Evolutionary conservation across 352 stramenopile species (phyloP).

Genomic region (Albugo candida): DNA sequence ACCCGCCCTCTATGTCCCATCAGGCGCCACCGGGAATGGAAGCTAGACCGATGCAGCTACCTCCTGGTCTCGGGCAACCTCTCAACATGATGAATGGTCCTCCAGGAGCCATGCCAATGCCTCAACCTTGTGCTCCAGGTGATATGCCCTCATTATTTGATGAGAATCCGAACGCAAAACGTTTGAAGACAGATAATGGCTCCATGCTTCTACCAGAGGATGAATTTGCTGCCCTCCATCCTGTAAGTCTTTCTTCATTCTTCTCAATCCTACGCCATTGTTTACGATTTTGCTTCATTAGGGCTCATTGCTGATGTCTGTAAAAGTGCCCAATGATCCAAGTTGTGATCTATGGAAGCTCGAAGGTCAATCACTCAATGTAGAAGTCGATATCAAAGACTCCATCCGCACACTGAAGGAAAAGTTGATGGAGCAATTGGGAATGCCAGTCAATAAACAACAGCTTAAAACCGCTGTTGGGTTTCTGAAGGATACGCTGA

Average conservation of each 20-base stretch:
- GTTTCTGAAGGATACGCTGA: conserved; percentile 85
- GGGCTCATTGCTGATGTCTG: not conserved
- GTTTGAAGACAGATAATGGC: conserved; percentile 34
- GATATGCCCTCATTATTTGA: not conserved
- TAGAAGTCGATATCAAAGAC: conserved; percentile 77
- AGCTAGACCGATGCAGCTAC: conserved; percentile 8
- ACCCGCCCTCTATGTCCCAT: not conserved
- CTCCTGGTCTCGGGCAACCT: conserved; percentile 12
- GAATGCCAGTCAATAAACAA: conserved; percentile 92
- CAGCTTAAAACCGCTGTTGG: conserved; percentile 82
- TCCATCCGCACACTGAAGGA: conserved; percentile 86
- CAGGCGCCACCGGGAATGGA: conserved; percentile 9
- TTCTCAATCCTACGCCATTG: not conserved
- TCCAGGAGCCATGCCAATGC: conserved; percentile 1
- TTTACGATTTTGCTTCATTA: too few relatives aligned
- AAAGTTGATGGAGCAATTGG: conserved; percentile 61
- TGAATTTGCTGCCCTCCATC: conserved; percentile 56
- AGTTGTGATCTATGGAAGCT: conserved; percentile 75
- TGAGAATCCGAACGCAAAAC: conserved; percentile 37
- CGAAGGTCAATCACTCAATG: conserved; percentile 78
- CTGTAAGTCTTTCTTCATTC: conserved; percentile 19
- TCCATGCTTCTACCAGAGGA: conserved; percentile 47
- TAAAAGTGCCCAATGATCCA: not conserved
- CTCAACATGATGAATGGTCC: not conserved
- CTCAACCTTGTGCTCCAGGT: conserved; percentile 3